phyloP scores from a whole-genome alignment of 1,284 basidiomycete genomes.

The Fomitopsis betulina region DNA sequence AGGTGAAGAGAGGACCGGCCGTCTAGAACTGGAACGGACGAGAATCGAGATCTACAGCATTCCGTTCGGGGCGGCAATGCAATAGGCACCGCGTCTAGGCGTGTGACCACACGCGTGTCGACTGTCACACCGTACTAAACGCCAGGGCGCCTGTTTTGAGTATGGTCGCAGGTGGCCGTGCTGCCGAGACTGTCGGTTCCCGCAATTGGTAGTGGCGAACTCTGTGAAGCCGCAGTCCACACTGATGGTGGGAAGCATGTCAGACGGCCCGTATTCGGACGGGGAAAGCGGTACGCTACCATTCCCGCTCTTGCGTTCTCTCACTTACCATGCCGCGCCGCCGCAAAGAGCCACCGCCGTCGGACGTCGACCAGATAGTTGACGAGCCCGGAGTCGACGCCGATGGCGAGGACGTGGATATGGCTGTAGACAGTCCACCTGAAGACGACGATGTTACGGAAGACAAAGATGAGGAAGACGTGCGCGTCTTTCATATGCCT shows the following conservation, averaged over 20 bases:
- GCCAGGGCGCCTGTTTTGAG: neutral
- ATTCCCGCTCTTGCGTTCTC: neutral
- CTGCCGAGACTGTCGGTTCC: neutral
- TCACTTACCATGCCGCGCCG: neutral
- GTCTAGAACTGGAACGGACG: slow-evolving; percentile 1
- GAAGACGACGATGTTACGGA: slow-evolving; percentile 30
- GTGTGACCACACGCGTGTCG: slow-evolving; percentile 9
- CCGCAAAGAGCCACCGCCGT: slow-evolving; percentile 15
- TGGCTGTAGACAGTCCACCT: slow-evolving; percentile 23
- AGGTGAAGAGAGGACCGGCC: neutral
- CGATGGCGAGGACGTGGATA: slow-evolving; percentile 19
- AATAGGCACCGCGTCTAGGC: neutral
- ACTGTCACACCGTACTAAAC: neutral
- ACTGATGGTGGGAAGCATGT: slow-evolving; percentile 15
- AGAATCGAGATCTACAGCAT: neutral
- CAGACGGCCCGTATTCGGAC: slow-evolving; percentile 14
- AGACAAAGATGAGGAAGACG: slow-evolving; percentile 29
- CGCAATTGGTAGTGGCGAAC: slow-evolving; percentile 2
- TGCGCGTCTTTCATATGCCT: slow-evolving; percentile 10
- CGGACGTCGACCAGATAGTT: slow-evolving; percentile 20
- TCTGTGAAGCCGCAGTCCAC: neutral
- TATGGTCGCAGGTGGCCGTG: neutral
- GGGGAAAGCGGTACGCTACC: slow-evolving; percentile 19
- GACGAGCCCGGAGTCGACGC: slow-evolving; percentile 25
- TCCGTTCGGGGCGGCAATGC: neutral